phyloP scores from a whole-genome alignment of 768 basidiomycete genomes.

The Stropharia rugosoannulata region DNA sequence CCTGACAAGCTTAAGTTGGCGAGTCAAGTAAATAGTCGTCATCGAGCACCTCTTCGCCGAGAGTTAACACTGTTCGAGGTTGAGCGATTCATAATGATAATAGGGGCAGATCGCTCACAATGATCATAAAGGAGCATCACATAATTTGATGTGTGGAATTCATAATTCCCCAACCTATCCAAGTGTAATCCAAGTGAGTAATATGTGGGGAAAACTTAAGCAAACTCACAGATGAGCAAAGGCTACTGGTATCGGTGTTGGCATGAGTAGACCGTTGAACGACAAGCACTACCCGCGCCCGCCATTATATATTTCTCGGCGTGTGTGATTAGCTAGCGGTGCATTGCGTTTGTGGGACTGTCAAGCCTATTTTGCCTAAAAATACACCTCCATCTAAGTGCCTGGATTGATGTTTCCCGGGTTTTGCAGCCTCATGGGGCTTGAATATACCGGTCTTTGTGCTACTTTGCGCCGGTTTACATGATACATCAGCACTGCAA shows the following conservation, averaged over 20 bases:
- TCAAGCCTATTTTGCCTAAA: conserved; percentile 6
- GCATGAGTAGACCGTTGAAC: conserved; percentile 9
- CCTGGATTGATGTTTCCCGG: not conserved
- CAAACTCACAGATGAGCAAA: conserved; percentile 19
- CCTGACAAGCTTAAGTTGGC: conserved; percentile 5
- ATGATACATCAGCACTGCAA: too few species aligned
- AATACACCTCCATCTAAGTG: not conserved
- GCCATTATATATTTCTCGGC: conserved; percentile 6
- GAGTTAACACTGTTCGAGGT: conserved; percentile 14
- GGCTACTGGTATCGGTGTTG: conserved; percentile 17
- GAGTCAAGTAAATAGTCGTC: not conserved
- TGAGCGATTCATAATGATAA: not conserved
- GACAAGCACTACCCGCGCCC: not conserved
- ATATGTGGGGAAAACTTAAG: not conserved
- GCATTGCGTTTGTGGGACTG: conserved; percentile 1
- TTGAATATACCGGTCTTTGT: too few species aligned
- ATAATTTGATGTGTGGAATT: conserved; percentile 23
- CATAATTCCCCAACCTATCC: conserved; percentile 19
- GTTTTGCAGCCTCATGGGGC: not conserved
- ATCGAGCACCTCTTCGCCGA: conserved; percentile 15
- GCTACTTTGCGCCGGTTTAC: too few species aligned
- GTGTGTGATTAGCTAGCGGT: not conserved
- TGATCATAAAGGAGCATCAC: conserved; percentile 22
- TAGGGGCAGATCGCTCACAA: conserved; percentile 12
- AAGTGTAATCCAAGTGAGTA: not conserved